Conservation (phyloP, 2,329 filamentous ascomycete species). For the Verticillium longisporum region DNA sequence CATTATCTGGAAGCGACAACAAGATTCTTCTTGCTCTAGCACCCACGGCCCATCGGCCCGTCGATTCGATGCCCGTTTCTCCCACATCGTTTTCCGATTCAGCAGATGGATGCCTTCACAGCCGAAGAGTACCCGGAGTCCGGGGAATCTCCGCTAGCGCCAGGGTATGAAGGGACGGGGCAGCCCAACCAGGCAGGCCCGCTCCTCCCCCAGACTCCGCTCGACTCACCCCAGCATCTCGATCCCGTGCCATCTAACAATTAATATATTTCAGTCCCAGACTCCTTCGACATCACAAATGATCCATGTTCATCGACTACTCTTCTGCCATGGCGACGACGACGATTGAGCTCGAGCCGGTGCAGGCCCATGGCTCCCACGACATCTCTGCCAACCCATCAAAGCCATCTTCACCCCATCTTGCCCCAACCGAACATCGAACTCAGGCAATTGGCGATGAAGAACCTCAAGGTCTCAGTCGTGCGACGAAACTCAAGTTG, state of each 20-base stretch:
- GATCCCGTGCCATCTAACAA: not conserved
- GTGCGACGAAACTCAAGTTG: conserved; percentile 35
- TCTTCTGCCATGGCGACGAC: not conserved
- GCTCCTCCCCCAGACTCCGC: not conserved
- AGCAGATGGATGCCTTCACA: not conserved
- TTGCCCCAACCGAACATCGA: not conserved
- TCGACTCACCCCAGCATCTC: not conserved
- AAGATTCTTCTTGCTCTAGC: too few species aligned
- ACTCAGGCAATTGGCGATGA: not conserved
- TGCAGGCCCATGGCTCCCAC: not conserved
- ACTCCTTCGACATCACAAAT: not conserved
- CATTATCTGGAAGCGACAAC: too few species aligned
- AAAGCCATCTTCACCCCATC: not conserved
- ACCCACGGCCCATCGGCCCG: not conserved
- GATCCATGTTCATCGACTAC: not conserved
- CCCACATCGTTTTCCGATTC: not conserved
- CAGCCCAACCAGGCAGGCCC: not conserved
- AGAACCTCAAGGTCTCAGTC: conserved; percentile 8
- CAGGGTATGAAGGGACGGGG: not conserved
- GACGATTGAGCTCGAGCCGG: not conserved
- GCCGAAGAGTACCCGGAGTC: not conserved
- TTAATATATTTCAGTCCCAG: not conserved
- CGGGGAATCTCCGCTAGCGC: not conserved
- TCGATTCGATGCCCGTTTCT: not conserved
- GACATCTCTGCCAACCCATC: not conserved